Base-by-base conservation (phyloP, 2,329 filamentous ascomycete genomes). In the Aphanocladium album region DNA sequence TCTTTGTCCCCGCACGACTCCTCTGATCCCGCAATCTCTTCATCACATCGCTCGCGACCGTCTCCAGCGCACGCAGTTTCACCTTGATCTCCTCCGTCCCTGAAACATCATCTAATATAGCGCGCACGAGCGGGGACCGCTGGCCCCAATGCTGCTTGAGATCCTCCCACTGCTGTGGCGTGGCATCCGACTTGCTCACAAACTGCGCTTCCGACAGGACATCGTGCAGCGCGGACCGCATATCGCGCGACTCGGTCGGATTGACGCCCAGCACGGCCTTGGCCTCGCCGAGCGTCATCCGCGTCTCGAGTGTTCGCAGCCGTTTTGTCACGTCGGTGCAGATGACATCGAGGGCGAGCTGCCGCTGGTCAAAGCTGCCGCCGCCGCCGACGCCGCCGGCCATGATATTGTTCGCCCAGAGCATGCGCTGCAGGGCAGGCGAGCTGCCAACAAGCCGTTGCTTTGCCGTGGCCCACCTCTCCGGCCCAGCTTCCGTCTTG, bases 291-390 rank as follows among this genome's bases (percentile, higher is more conserved):
- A 93, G 83, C 1, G 85, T 87, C 81, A 93, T 86, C n/a, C 83
- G 79, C 37, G 79, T 81, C 53, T 86, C 83, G 61, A 85, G 14
- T 77, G 84, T 67, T 19, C 90, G 84, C 79, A 93, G 87, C 21
- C 89, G 80, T 74, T 95, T 95, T 1, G 89, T 93, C 33, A 93
- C 89, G 73, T 93, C 90, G 30, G 85, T 88, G 69, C 89, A 92
- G 25, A 96, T 87, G 50, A 91, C 83, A 70, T 96, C 90, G 5
- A 96, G 76, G 0, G 90, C 89, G 50, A 91, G 78, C 41, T 81
- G 81, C 69, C 87, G 89, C 46, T 80, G 77, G 47, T 89, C 85
- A 17, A 83, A 72, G 23, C 25, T 45, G 25, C 25, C 17, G 47
- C 25, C 11, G 27, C 83, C 80, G 47, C 84, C 80, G 7, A 79